Evolutionary conservation across 1,284 basidiomycete genomes (phyloP).

Genomic region (Hypsizygus ulmarius): DNA sequence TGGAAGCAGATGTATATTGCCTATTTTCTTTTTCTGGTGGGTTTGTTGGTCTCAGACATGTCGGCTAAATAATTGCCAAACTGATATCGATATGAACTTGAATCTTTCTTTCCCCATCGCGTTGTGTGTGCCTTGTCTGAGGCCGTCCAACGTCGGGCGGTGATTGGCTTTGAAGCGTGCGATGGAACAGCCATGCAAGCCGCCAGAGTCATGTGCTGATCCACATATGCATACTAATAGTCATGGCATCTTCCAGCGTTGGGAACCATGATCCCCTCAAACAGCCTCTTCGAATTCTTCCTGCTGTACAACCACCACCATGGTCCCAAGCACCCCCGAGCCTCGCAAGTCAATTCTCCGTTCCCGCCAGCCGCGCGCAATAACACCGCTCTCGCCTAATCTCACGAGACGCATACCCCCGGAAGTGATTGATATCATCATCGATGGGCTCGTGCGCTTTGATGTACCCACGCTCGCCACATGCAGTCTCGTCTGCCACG

Average conservation of each 20-base stretch:
- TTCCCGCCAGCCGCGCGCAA: constrained; percentile 15
- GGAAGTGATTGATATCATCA: constrained; percentile 19
- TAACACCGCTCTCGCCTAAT: constrained; percentile 18
- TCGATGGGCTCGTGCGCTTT: constrained; percentile 17
- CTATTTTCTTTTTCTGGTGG: neutral
- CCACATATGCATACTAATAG: neutral
- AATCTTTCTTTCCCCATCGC: constrained; percentile 2
- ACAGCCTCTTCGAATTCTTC: constrained; percentile 11
- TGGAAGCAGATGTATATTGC: constrained; percentile 2
- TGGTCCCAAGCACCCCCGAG: constrained; percentile 9
- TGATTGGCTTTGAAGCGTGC: constrained; percentile 13
- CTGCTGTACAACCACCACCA: constrained; percentile 11
- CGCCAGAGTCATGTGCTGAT: constrained; percentile 22
- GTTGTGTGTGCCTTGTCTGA: constrained; percentile 7
- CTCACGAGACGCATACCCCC: constrained; percentile 18
- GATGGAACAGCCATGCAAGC: constrained; percentile 10
- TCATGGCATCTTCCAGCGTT: constrained; percentile 15
- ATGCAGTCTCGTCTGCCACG: constrained; percentile 19
- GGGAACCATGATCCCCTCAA: constrained; percentile 16
- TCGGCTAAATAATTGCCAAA: constrained; percentile 10
- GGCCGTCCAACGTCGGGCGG: neutral
- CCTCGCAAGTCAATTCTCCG: constrained; percentile 21
- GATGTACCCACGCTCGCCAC: constrained; percentile 18
- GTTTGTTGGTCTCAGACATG: constrained; percentile 1
- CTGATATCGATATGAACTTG: constrained; percentile 9